These are phyloP conservation scores for Zalaria obscura DNA, from an alignment of 2,329 filamentous ascomycete genomes.

Conservation along the genomic window DNA sequence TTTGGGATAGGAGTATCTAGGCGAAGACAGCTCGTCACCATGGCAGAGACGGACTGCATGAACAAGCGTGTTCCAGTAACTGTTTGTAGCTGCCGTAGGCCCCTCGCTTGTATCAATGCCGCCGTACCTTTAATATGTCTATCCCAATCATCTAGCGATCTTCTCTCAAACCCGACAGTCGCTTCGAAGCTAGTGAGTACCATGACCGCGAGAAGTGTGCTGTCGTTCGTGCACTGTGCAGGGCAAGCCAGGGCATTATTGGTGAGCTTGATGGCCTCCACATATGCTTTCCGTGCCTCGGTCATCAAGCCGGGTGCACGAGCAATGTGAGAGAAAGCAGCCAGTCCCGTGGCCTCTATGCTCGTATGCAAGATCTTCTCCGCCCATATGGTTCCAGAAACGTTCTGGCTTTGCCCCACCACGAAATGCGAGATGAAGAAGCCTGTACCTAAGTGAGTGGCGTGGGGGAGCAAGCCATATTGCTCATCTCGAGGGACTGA, in stretches of 20 bases:
- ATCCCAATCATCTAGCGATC: slow-evolving; percentile 1
- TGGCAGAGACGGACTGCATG: background rate
- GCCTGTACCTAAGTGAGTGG: background rate
- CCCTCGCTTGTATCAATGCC: background rate
- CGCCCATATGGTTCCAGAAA: background rate
- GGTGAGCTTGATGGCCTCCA: slow-evolving; percentile 1
- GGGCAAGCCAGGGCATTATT: slow-evolving; percentile 2
- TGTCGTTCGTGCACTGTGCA: background rate
- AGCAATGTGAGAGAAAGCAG: background rate
- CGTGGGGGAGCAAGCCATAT: background rate
- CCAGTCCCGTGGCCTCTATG: background rate
- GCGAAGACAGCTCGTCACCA: background rate
- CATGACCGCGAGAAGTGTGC: slow-evolving; percentile 1
- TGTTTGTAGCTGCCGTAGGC: background rate
- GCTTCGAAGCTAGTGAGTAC: slow-evolving; percentile 3
- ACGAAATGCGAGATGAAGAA: background rate
- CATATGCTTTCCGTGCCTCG: background rate
- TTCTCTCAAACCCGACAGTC: background rate
- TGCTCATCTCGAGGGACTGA: background rate
- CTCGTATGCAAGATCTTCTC: background rate
- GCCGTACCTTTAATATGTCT: slow-evolving; percentile 3
- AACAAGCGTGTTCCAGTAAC: background rate
- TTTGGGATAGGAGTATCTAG: background rate
- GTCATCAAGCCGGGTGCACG: background rate
- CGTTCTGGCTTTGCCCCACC: background rate